Percentiles rank a stretch among this genome's conserved stretches.
Evolutionary conservation across 2,329 filamentous ascomycete species (phyloP).

Genomic region (Sporothrix sp.): DNA sequence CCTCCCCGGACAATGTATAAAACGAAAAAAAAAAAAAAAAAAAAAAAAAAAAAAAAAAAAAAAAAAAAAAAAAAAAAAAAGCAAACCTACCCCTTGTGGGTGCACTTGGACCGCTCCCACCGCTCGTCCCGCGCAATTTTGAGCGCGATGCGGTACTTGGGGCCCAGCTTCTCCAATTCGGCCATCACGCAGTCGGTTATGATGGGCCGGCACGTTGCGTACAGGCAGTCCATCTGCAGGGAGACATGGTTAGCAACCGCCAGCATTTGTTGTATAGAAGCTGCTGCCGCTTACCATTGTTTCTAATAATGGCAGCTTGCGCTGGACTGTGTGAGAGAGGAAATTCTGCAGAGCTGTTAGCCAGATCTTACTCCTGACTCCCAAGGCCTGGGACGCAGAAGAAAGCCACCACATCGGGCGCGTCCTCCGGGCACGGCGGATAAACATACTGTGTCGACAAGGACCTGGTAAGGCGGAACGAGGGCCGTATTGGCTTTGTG

Average conservation of each 20-base stretch:
- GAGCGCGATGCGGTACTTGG: slow-evolving; percentile 78
- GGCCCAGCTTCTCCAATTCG: slow-evolving; percentile 81
- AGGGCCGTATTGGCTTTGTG: slow-evolving; percentile 20
- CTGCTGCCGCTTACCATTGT: slow-evolving; percentile 56
- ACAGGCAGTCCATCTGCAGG: slow-evolving; percentile 82
- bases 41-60: background rate
- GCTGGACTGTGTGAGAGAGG: slow-evolving; percentile 77
- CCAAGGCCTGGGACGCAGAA: no score
- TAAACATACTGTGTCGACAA: slow-evolving; percentile 21
- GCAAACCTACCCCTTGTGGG: slow-evolving; percentile 60
- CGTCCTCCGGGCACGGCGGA: no score
- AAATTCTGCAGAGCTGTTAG: slow-evolving; percentile 48
- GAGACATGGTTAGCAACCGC: slow-evolving; percentile 18
- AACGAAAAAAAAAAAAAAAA: background rate
- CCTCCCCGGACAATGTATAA: no score
- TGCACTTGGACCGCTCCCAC: slow-evolving; percentile 77
- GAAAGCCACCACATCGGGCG: no score
- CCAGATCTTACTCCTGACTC: no score
- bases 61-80: background rate
- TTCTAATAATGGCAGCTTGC: slow-evolving; percentile 75
- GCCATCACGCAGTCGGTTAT: slow-evolving; percentile 71
- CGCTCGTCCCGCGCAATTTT: slow-evolving; percentile 81
- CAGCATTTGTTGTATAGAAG: background rate
- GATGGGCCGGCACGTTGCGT: slow-evolving; percentile 80
- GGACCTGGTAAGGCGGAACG: slow-evolving; percentile 20